Base-by-base conservation (phyloP, 2,329 filamentous ascomycete genomes). In the Thelonectria olida region DNA sequence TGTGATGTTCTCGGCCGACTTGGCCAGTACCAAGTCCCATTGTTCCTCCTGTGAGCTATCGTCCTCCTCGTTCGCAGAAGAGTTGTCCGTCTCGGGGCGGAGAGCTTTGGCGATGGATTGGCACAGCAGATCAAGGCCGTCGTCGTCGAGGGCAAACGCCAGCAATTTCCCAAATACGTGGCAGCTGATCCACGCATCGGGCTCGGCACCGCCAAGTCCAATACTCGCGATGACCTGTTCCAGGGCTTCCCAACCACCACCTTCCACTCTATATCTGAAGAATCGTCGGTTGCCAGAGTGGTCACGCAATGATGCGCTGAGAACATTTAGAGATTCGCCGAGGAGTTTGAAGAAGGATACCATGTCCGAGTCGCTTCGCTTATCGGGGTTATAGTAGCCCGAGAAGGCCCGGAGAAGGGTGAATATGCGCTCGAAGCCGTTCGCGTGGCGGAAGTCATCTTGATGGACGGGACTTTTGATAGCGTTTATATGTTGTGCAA, bases 251-350 rank as follows among this genome's bases (percentile, higher is more conserved):
- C 93, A 97, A 4, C 95, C 93, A 58, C 90, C 91, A 20, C 87
- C 89, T 60, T 92, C 86, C 27, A 96, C 88, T 67, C 88, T 85
- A 67, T 88, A 89, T 60, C 88, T 86, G 75, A 98, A 98, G 80
- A 95, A 97, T 68, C 92, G 88, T 72, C 90, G 87, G 78, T 98
- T 99, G 19, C 94, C 95, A 47, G 90, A 84, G 76, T 98, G 93
- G 45, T 88, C 88, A 54, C 88, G 86, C 66, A 99, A 85, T 13
- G 89, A 88, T 48, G 90, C 90, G 1, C 91, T 90, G 25, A 98
- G 79, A 13, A 96, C 87, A 28, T 88, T 88, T 38, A 96, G 81
- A n/a, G 91, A 84, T 8, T 85, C 85, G 71, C 93, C 87, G 17
- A 97, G 80, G 17, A 95, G 80, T 61, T 86, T 84, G 71, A 93